Conservation (phyloP, 169 alveolate species). For the Cryptosporidium muris region DNA sequence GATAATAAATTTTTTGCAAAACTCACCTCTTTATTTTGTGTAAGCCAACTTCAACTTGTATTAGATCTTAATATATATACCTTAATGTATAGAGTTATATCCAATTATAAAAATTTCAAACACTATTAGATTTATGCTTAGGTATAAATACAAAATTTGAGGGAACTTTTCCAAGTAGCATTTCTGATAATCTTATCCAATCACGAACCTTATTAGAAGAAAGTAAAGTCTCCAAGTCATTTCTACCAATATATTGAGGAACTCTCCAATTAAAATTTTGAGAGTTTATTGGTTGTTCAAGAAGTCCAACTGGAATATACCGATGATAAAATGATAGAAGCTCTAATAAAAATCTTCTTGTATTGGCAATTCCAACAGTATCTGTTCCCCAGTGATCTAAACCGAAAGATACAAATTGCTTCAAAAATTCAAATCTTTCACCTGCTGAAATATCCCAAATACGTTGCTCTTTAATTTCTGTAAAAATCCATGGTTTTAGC, state of each 20-base stretch:
- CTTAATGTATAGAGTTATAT: not conserved
- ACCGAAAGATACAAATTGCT: constrained; percentile 78
- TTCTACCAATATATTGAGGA: constrained; percentile 81
- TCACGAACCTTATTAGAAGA: constrained; percentile 78
- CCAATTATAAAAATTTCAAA: not conserved
- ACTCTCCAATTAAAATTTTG: constrained; percentile 80
- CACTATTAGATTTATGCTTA: constrained; percentile 77
- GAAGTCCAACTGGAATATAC: constrained; percentile 83
- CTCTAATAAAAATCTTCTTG: constrained; percentile 82
- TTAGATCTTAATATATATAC: not conserved
- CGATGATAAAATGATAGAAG: constrained; percentile 81
- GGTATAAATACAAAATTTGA: constrained; percentile 80
- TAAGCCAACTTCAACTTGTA: no score
- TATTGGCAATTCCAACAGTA: constrained; percentile 83
- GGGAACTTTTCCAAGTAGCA: constrained; percentile 86
- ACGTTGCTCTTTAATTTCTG: constrained; percentile 79
- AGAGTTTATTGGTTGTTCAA: constrained; percentile 74
- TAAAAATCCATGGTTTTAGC: constrained; percentile 87
- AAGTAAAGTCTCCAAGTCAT: constrained; percentile 81
- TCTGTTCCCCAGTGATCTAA: constrained; percentile 88
- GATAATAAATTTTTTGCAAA: no score
- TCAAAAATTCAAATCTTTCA: constrained; percentile 82
- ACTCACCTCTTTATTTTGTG: no score
- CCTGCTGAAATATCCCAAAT: constrained; percentile 84
- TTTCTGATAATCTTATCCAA: constrained; percentile 83